Evolutionary conservation across 352 stramenopile species (phyloP).

Genomic region (Globisporangium nunn): DNA sequence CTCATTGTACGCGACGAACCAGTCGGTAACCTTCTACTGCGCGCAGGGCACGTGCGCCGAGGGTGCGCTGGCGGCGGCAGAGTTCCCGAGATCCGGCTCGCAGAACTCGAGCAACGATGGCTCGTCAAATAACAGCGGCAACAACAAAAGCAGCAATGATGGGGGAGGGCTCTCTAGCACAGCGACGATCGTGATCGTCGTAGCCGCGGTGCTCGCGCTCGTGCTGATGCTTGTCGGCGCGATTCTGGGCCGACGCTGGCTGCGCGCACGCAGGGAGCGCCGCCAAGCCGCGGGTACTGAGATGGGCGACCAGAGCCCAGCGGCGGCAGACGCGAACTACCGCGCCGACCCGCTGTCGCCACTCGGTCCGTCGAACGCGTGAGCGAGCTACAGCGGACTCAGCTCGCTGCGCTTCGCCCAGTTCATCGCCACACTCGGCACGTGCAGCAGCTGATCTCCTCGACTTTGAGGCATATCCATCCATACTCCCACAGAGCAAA

Average conservation of each 20-base stretch:
- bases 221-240: conserved; percentile 19
- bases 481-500: too few species aligned
- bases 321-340: conserved; percentile 5
- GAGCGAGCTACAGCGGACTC: not conserved
- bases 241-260: conserved; percentile 6
- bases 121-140: not conserved
- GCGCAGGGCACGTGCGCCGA: conserved; percentile 7
- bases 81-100: conserved; percentile 5
- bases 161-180: conserved; percentile 1
- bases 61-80: not conserved
- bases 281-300: not conserved
- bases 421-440: too few species aligned
- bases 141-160: not conserved
- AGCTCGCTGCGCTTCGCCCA: not conserved
- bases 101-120: not conserved
- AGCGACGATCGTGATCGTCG: conserved; percentile 1
- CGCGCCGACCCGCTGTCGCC: conserved; percentile 10
- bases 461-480: too few species aligned
- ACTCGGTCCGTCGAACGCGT: not conserved
- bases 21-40: conserved; percentile 59
- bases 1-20: conserved; percentile 54
- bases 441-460: too few species aligned
- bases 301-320: not conserved
- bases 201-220: conserved; percentile 1
- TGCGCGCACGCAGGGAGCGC: not conserved